Evolutionary conservation across 805 yeast genomes (phyloP), one percentile per base, ranked within the genome.

Genomic region (Zygosaccharomyces rouxii): DNA sequence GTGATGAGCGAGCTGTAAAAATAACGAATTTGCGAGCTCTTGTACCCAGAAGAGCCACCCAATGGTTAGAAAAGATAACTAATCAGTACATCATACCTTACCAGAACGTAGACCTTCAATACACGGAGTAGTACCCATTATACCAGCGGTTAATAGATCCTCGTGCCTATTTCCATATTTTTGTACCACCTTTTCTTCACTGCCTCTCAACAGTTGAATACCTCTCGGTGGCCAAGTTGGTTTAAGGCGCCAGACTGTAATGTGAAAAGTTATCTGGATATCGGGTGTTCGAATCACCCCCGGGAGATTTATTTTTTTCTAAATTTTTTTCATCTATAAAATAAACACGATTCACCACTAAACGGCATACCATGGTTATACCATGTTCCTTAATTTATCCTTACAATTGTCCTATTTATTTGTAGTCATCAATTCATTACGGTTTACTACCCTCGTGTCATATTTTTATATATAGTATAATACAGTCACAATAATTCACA

Each of bases 261-360:
- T 60, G 55, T 61, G 51, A 46, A 25, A 57, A 47, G 67, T 49
- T 49, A 63, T 63, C 67, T 61, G 59, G 66, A 63, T 56, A 63
- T 63, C 67, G 66, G 67, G 67, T 63, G 67, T 63, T 63, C 67
- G 66, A 63, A 57, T 63, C 67, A 63, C 67, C 67, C 67, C 67
- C 66, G 60, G 62, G 67, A 61, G 67, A 63, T 35, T 45, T 58
- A 48, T 57, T 55, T 55, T 47, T 47, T 37, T 23, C 1, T 14
- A 16, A 22, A 10, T 10, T 30, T 28, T n/a, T n/a, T n/a, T 23
- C 9, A 23, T 23, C 26, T 23, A 2, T 7, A 23, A 23, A 23
- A 23, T 23, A 23, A 23, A 23, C 5, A 23, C 6, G 23, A 4
- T 22, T 4, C 6, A 22, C 23, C 23, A 22, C 4, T 4, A 22